phyloP scores from a whole-genome alignment of 495 filamentous ascomycete genomes.

The Penicillium desertorum region DNA sequence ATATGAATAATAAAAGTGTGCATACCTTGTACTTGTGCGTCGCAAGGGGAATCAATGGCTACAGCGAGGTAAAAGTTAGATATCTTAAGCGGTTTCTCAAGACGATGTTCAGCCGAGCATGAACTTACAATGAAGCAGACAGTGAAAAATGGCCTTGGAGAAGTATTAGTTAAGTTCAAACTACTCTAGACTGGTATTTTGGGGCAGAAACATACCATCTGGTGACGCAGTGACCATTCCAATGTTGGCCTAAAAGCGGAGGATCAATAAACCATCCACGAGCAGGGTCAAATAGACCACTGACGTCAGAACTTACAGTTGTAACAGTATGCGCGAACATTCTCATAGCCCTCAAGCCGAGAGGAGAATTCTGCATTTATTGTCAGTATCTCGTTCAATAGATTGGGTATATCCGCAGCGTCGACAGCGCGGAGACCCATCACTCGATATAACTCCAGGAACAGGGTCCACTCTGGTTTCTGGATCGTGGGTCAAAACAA shows the following conservation, averaged over 20 bases:
- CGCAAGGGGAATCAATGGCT: constrained; percentile 52
- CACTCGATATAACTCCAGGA: constrained; percentile 4
- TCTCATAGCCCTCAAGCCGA: constrained; percentile 54
- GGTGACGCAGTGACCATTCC: constrained; percentile 52
- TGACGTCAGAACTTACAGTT: constrained; percentile 44
- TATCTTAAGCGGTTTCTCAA: constrained; percentile 3
- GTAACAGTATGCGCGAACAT: constrained; percentile 54
- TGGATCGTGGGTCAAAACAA: constrained; percentile 10
- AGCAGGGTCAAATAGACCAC: background rate
- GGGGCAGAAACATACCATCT: constrained; percentile 43
- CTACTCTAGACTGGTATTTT: background rate
- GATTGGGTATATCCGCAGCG: constrained; percentile 5
- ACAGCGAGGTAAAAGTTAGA: constrained; percentile 11
- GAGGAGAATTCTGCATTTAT: constrained; percentile 48
- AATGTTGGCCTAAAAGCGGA: constrained; percentile 44
- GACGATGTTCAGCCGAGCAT: background rate
- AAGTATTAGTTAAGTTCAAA: constrained; percentile 18
- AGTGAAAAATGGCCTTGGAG: constrained; percentile 52
- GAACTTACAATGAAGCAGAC: constrained; percentile 54
- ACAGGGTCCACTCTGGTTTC: constrained; percentile 10
- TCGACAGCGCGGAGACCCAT: constrained; percentile 18
- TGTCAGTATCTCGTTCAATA: constrained; percentile 7
- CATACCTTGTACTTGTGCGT: constrained; percentile 52
- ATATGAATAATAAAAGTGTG: background rate
- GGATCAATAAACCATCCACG: background rate